Evolutionary conservation across 257 asterid genomes (phyloP), one percentile per base, ranked within the genome.

Genomic region (Solanum raphanifolium): DNA sequence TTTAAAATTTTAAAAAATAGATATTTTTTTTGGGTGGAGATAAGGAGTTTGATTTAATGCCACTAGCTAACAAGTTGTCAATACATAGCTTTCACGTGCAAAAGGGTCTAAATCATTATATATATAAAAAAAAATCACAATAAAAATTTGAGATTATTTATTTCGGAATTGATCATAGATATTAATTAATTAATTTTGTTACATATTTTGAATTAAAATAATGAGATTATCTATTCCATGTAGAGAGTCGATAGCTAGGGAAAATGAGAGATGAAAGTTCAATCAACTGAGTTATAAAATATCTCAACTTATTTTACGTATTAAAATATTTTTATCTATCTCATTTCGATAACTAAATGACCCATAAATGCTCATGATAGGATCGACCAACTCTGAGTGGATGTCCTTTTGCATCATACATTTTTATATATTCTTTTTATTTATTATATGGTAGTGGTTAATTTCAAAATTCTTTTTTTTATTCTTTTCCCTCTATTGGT

Each of bases 241-340:
- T 48, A 0, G 60, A 16, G 60, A 48, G 60, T 16, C 60, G 4
- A 48, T 15, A 16, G 23, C 3, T 16, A 48, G 1, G 60, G 23
- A 10, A 23, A 52, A 66, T 9, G 3, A 21, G 27, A 60, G 12
- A 60, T 39, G 43, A 39, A 39, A 9, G 5, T 8, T 9, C 5
- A 9, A 60, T 60, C 29, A 58, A 21, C 4, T 3, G 3, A 58
- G 0, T 13, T 1, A 65, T 5, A 12, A 23, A 23, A n/a, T 65
- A 66, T 27, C 6, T 65, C 18, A 65, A n/a, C 0, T 27, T 65
- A 65, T 0, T 60, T 0, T 0, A 11, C 1, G 7, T 0, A 25
- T 65, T 25, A 12, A 1, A 65, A 65, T 25, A 65, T 65, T 11
- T 5, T 25, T 65, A 25, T 65, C 3, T 65, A 25, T 65, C 73